Evolutionary conservation across 257 asterid species (phyloP), one percentile per base, ranked within the genome.

Genomic region (Handroanthus guayacan): DNA sequence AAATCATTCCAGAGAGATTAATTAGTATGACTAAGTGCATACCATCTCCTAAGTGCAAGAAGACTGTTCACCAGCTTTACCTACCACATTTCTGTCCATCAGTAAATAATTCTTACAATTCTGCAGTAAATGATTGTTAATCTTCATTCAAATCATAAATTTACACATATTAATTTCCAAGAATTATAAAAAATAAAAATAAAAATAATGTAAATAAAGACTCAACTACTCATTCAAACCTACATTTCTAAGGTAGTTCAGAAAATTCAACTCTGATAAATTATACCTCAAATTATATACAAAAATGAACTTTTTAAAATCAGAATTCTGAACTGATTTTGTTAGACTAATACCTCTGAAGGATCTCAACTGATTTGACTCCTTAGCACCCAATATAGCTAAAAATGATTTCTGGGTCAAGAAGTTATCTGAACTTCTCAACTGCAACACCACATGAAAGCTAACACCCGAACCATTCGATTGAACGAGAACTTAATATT

Each of bases 41-140:
- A 71, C 65, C 64, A 64, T 51, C 45, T 52, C 64, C 31, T 12
- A 44, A 71, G 73, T 79, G 79, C 76, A 72, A 69, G 69, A 77
- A 50, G 82, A 82, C 83, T 79, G 91, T 83, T 87, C 78, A 89
- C 87, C 92, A 82, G 89, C 87, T 76, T 86, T 77, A 89, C 95
- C 95, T 83, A 86, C 89, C 81, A 80, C 51, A 67, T 60, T 77
- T 80, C 81, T 54, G 71, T 78, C 56, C 43, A 54, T 80, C 66
- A 62, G 71, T 72, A 73, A 82, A 54, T 51, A 34, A 62, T 80
- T 62, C 52, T 47, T 54, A 70, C 31, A 25, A 68, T 57, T 55
- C 12, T 62, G 62, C 75, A 74, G 71, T 76, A 67, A 75, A 45
- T 68, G 9, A 67, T 20, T 61, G 78, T 78, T 8, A 51, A 47